A percentile compares a stretch with the other conserved stretches of the same genome.
Conservation (phyloP, 352 stramenopile species). For the Globisporangium takayamanum region DNA sequence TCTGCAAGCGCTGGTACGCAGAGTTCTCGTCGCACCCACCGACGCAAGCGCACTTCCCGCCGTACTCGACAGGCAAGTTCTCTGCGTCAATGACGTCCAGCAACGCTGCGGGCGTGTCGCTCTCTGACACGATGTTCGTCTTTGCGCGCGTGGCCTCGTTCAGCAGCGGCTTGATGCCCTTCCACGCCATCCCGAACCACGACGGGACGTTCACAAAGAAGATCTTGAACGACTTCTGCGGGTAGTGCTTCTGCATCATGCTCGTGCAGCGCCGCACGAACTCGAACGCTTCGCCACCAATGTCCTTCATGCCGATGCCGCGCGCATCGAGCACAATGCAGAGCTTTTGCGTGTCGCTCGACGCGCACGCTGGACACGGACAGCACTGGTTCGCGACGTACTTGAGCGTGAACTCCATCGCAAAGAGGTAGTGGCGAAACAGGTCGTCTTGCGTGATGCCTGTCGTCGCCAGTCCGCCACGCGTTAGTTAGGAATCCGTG, state of each 20-base stretch:
- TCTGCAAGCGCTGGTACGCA: slow-evolving; percentile 53
- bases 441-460: slow-evolving; percentile 61
- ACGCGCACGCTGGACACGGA: slow-evolving; percentile 40
- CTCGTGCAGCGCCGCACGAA: slow-evolving; percentile 78
- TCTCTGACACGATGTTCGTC: slow-evolving; percentile 79
- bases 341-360: slow-evolving; percentile 69
- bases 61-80: slow-evolving; percentile 65
- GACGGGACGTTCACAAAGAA: slow-evolving; percentile 89
- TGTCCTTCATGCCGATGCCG: slow-evolving; percentile 69
- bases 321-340: slow-evolving; percentile 68
- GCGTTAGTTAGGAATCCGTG: too few species aligned
- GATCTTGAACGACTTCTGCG: slow-evolving; percentile 87
- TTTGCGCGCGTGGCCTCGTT: slow-evolving; percentile 86
- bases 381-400: slow-evolving; percentile 59
- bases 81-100: slow-evolving; percentile 59
- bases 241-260: slow-evolving; percentile 86
- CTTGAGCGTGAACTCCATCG: slow-evolving; percentile 81
- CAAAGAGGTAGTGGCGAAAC: slow-evolving; percentile 79
- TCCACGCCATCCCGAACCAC: slow-evolving; percentile 90
- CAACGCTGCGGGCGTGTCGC: slow-evolving; percentile 40
- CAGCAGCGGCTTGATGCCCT: slow-evolving; percentile 81
- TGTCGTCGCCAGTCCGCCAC: neutral
- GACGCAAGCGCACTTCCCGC: slow-evolving; percentile 49
- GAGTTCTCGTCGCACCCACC: slow-evolving; percentile 68
- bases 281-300: slow-evolving; percentile 71